Conservation (phyloP, 2,329 filamentous ascomycete species). For the Penicillium thymicola region DNA sequence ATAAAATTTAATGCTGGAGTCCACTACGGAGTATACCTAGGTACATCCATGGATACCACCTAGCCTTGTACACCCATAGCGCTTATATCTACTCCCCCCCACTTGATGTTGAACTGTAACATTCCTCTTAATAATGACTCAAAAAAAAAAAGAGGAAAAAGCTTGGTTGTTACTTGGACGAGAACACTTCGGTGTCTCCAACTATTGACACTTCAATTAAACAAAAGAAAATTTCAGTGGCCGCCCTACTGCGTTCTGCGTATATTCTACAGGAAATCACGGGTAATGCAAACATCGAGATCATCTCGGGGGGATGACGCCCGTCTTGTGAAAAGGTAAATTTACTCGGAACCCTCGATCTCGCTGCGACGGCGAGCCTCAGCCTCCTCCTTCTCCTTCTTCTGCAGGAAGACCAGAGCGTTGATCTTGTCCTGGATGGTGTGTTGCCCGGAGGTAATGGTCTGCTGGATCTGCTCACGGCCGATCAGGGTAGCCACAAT, state of each 20-base stretch:
- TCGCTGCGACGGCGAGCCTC: conserved; percentile 37
- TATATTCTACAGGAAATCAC: conserved; percentile 37
- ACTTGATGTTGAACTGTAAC: neutral
- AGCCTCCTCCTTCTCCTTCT: conserved; percentile 46
- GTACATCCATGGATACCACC: neutral
- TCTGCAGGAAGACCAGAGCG: conserved; percentile 49
- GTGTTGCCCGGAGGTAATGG: conserved; percentile 34
- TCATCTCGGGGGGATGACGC: conserved; percentile 13
- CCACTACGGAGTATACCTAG: too few species aligned
- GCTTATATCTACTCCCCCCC: neutral
- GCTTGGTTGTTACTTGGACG: neutral
- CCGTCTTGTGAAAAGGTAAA: conserved; percentile 11
- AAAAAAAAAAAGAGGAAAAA: too few species aligned
- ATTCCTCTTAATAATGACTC: neutral
- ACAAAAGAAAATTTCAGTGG: conserved; percentile 29
- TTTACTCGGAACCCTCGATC: conserved; percentile 35
- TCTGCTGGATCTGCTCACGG: conserved; percentile 66
- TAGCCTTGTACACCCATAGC: neutral
- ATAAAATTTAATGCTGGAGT: neutral
- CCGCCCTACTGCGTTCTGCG: conserved; percentile 31
- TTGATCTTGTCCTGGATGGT: conserved; percentile 50
- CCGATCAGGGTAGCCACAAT: conserved; percentile 80
- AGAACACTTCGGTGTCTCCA: neutral
- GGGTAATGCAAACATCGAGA: conserved; percentile 29
- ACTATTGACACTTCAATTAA: conserved; percentile 10